Conservation (phyloP, 2,329 filamentous ascomycete genomes). For the Colletotrichum neosansevieriae region DNA sequence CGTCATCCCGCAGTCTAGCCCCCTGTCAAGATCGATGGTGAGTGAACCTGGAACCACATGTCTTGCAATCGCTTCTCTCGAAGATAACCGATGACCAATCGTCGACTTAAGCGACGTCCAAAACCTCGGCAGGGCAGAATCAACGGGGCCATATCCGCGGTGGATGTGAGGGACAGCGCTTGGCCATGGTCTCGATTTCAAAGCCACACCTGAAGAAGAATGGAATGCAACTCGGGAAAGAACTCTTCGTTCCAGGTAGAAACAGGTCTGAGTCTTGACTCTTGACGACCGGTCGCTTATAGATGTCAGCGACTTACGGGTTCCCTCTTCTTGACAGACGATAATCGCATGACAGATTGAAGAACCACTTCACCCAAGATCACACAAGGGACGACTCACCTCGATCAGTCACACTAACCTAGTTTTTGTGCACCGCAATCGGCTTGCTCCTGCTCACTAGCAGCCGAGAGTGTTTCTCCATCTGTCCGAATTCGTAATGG, state of each 20-base stretch:
- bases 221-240: too few species aligned
- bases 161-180: neutral
- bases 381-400: too few species aligned
- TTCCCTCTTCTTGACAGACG: too few species aligned
- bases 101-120: neutral
- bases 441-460: neutral
- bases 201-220: too few species aligned
- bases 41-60: conserved; percentile 11
- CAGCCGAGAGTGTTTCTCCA: neutral
- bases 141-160: neutral
- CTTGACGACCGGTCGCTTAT: too few species aligned
- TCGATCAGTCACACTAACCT: neutral
- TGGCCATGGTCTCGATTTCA: neutral
- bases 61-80: conserved; percentile 5
- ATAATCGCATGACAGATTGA: too few species aligned
- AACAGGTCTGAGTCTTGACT: too few species aligned
- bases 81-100: neutral
- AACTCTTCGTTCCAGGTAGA: too few species aligned
- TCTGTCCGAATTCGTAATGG: neutral
- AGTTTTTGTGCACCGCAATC: conserved; percentile 6
- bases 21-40: conserved; percentile 14
- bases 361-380: too few species aligned
- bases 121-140: conserved; percentile 8
- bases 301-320: too few species aligned
- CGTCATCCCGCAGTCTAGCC: conserved; percentile 4